These are phyloP conservation scores for Colletotrichum euphorbiae DNA, from an alignment of 2,329 filamentous ascomycete species.

Conservation along the genomic window DNA sequence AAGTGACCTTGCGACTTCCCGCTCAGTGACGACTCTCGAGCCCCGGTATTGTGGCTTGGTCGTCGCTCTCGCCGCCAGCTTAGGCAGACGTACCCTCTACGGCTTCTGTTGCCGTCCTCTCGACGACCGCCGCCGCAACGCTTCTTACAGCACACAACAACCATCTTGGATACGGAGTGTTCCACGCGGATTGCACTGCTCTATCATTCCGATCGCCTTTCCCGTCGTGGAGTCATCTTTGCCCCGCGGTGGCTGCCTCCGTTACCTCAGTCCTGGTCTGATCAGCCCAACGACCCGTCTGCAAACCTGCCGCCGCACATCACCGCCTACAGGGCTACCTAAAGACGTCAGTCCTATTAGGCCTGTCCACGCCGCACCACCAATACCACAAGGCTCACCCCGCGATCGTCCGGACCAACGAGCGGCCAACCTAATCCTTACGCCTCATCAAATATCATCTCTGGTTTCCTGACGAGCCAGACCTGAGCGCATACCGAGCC, in stretches of 20 bases:
- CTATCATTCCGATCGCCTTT: not conserved
- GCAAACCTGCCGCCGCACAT: conserved; percentile 25
- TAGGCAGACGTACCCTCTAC: conserved; percentile 13
- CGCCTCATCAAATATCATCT: conserved; percentile 11
- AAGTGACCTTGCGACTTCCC: conserved; percentile 21
- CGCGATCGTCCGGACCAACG: conserved; percentile 23
- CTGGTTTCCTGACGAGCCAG: conserved; percentile 1
- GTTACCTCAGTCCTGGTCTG: conserved; percentile 10
- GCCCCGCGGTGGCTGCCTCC: conserved; percentile 21
- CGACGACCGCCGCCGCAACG: not conserved
- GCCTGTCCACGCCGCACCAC: conserved; percentile 31
- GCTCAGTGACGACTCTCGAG: conserved; percentile 32
- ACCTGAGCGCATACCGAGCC: conserved; percentile 16
- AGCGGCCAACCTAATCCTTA: conserved; percentile 27
- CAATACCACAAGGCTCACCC: conserved; percentile 30
- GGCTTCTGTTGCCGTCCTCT: not conserved
- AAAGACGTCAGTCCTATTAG: conserved; percentile 35
- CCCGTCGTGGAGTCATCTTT: conserved; percentile 10
- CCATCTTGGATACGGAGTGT: not conserved
- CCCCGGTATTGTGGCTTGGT: conserved; percentile 39
- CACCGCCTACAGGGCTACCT: conserved; percentile 23
- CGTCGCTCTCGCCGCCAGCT: conserved; percentile 33
- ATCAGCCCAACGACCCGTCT: conserved; percentile 28
- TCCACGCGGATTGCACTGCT: not conserved
- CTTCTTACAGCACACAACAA: conserved; percentile 7